A percentile compares a stretch with the other conserved stretches of the same genome.
phyloP scores from a whole-genome alignment of 1,284 basidiomycete species.

The Athelia psychrophila region DNA sequence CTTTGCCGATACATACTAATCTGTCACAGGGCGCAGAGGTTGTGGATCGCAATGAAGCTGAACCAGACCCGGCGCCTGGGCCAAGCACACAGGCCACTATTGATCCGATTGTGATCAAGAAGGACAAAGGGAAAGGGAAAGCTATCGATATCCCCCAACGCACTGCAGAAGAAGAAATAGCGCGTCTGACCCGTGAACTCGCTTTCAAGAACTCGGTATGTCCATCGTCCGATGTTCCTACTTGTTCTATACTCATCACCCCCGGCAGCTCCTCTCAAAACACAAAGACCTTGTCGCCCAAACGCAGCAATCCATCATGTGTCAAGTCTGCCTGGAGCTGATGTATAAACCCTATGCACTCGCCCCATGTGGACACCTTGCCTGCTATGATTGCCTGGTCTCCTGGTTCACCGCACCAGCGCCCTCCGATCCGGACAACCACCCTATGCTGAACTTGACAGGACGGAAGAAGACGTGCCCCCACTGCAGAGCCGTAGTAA shows the following conservation, averaged over 20 bases:
- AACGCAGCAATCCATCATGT: slow-evolving; percentile 61
- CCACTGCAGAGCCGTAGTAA: slow-evolving; percentile 62
- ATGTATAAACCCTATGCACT: slow-evolving; percentile 69
- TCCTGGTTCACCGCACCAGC: slow-evolving; percentile 63
- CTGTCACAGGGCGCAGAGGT: too few species aligned
- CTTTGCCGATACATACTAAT: too few species aligned
- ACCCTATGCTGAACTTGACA: slow-evolving; percentile 18
- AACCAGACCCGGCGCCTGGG: too few species aligned
- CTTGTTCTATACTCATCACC: background rate
- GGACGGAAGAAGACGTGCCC: slow-evolving; percentile 67
- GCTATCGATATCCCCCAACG: background rate
- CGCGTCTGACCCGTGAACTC: slow-evolving; percentile 39
- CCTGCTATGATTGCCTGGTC: slow-evolving; percentile 69
- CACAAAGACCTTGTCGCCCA: slow-evolving; percentile 49
- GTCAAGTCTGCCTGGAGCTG: slow-evolving; percentile 73
- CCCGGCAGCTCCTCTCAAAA: slow-evolving; percentile 26
- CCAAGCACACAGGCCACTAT: too few species aligned
- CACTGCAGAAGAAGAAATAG: slow-evolving; percentile 29
- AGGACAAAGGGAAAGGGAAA: background rate
- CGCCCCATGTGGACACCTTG: slow-evolving; percentile 71
- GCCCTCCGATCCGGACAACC: slow-evolving; percentile 15
- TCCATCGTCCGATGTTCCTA: slow-evolving; percentile 3
- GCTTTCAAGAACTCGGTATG: slow-evolving; percentile 37
- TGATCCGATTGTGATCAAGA: too few species aligned
- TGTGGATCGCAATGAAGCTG: too few species aligned